Conservation (phyloP, 176 grass and related monocot species). For the Cenchrus purpureus region DNA sequence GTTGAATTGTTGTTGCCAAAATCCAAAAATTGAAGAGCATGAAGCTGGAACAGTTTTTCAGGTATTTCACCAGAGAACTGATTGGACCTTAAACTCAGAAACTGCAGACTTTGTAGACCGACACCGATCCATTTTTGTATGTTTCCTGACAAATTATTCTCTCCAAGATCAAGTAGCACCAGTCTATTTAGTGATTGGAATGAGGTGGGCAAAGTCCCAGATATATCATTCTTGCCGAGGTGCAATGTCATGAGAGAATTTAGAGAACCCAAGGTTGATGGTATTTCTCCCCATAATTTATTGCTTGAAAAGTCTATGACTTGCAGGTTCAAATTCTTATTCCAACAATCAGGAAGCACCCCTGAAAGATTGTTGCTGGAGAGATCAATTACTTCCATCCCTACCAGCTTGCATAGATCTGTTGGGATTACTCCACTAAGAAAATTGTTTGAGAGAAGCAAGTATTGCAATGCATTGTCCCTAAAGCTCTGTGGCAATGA, state of each 20-base stretch:
- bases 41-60: neutral
- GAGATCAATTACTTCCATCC: constrained; percentile 19
- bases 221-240: constrained; percentile 11
- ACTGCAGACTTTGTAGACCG: neutral
- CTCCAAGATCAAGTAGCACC: neutral
- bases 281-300: constrained; percentile 28
- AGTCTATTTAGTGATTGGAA: neutral
- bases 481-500: neutral
- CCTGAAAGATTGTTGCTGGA: neutral
- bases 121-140: constrained; percentile 35
- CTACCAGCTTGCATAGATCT: constrained; percentile 11
- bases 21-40: neutral
- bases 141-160: constrained; percentile 38
- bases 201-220: constrained; percentile 9
- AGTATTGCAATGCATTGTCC: neutral
- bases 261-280: constrained; percentile 31
- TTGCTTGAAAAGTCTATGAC: constrained; percentile 31
- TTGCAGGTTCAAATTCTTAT: neutral
- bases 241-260: neutral
- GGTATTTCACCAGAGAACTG: too few relatives aligned
- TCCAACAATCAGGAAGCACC: constrained; percentile 25
- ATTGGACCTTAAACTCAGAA: neutral
- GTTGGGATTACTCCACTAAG: neutral
- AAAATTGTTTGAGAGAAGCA: neutral
- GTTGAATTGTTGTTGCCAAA: neutral